Evolutionary conservation across 192 early-diverging fungal genomes (phyloP).

Genomic region (Coemansia sp.): DNA sequence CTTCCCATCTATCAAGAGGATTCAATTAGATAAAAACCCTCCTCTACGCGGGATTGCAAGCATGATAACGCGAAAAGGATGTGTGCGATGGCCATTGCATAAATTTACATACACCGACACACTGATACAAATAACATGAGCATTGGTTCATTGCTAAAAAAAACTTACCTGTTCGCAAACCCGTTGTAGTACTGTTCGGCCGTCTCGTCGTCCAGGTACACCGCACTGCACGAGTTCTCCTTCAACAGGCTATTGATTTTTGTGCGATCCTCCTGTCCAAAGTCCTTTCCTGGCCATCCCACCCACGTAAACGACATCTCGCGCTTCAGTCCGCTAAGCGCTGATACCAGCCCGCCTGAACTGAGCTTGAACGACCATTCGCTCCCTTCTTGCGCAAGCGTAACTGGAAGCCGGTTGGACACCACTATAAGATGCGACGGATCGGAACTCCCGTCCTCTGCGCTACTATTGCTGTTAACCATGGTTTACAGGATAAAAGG

Average conservation of each 20-base stretch:
- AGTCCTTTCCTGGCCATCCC: slow-evolving; percentile 95
- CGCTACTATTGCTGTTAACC: background rate
- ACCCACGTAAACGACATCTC: slow-evolving; percentile 98
- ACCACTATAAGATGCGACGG: slow-evolving; percentile 79
- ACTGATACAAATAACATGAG: too few species aligned
- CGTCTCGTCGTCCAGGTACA: slow-evolving; percentile 90
- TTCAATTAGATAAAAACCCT: background rate
- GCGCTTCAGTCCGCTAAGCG: slow-evolving; percentile 89
- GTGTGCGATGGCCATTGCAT: too few species aligned
- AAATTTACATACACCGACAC: too few species aligned
- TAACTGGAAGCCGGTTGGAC: slow-evolving; percentile 96
- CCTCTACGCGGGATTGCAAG: too few species aligned
- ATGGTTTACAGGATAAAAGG: background rate
- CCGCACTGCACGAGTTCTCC: slow-evolving; percentile 85
- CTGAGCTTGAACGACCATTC: slow-evolving; percentile 80
- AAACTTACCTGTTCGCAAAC: slow-evolving; percentile 79
- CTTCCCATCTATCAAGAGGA: too few species aligned
- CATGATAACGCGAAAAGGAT: too few species aligned
- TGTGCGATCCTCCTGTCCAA: slow-evolving; percentile 74
- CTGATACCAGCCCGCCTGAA: slow-evolving; percentile 94
- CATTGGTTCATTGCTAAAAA: too few species aligned
- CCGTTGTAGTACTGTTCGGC: slow-evolving; percentile 98
- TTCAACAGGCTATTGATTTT: slow-evolving; percentile 72
- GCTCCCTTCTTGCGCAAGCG: slow-evolving; percentile 53
- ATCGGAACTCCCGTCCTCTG: slow-evolving; percentile 7